Conservation (phyloP, 202 grass and related monocot species). For the Setaria viridis region DNA sequence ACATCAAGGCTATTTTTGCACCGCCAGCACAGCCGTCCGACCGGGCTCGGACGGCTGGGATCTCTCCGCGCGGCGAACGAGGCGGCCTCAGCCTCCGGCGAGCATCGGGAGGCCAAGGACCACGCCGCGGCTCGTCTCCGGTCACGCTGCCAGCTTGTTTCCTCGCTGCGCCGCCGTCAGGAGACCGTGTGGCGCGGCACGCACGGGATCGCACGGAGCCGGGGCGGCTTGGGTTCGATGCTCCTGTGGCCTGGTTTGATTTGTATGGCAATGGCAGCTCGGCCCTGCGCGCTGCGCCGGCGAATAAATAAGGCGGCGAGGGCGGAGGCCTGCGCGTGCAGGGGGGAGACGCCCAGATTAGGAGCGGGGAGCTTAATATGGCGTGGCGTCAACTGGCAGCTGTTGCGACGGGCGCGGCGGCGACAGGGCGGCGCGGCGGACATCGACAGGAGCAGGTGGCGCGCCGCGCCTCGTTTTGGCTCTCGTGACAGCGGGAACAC, state of each 20-base stretch:
- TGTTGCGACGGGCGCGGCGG: not conserved
- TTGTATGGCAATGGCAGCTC: constrained; percentile 12
- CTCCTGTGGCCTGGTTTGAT: not conserved
- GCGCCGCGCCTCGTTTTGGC: not conserved
- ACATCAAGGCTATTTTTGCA: not conserved
- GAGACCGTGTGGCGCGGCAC: not conserved
- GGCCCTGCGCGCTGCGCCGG: not conserved
- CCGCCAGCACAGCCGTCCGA: constrained; percentile 26
- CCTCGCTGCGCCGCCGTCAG: not conserved
- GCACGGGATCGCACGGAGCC: not conserved
- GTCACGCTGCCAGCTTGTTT: not conserved
- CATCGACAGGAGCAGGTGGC: not conserved
- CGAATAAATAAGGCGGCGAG: constrained; percentile 20
- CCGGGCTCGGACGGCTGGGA: constrained; percentile 13
- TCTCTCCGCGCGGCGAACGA: not conserved
- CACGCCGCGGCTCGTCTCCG: not conserved
- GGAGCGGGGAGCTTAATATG: constrained; percentile 3
- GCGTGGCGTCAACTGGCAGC: constrained; percentile 9
- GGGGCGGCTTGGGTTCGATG: not conserved
- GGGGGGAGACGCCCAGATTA: not conserved
- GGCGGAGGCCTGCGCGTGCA: not conserved
- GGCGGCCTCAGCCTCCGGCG: not conserved
- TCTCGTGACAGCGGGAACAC: not conserved
- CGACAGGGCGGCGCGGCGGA: not conserved
- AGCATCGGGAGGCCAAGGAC: not conserved